Conservation (phyloP, 305 asterid species). For the Fraxinus nigra region DNA sequence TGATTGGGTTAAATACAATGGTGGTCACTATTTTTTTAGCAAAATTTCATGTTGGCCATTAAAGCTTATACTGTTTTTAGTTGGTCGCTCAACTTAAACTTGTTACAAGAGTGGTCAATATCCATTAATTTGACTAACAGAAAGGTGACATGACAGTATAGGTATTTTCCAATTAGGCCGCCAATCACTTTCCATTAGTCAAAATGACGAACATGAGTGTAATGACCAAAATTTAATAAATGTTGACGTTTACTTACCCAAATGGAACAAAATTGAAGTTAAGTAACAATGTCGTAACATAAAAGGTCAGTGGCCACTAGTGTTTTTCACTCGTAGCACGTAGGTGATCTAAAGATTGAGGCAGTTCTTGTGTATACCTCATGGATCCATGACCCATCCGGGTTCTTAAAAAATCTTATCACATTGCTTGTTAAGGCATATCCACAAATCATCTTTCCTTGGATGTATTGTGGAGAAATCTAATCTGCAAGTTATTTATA, state of each 20-base stretch:
- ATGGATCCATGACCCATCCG: slow-evolving; percentile 84
- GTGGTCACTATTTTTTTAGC: neutral
- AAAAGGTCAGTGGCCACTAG: neutral
- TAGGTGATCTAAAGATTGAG: neutral
- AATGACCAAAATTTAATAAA: too few species aligned
- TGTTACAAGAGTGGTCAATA: too few species aligned
- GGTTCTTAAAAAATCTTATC: slow-evolving; percentile 84
- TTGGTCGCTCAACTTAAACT: neutral
- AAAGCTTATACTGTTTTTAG: neutral
- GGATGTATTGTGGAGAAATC: slow-evolving; percentile 84
- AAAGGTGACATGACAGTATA: too few species aligned
- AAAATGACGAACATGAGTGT: too few species aligned
- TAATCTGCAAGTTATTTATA: slow-evolving; percentile 39
- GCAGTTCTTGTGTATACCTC: slow-evolving; percentile 48
- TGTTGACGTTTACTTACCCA: too few species aligned
- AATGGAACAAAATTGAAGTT: neutral
- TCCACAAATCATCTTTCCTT: slow-evolving; percentile 88
- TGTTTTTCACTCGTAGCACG: too few species aligned
- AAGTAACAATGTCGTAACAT: neutral
- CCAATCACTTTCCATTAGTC: too few species aligned
- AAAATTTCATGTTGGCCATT: neutral
- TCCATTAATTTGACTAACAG: too few species aligned
- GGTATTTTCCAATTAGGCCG: too few species aligned
- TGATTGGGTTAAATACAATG: neutral
- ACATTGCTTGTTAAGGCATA: slow-evolving; percentile 86